Evolutionary conservation across 2,329 filamentous ascomycete genomes (phyloP), one percentile per base, ranked within the genome.

Genomic region (Cladosporium sp.): DNA sequence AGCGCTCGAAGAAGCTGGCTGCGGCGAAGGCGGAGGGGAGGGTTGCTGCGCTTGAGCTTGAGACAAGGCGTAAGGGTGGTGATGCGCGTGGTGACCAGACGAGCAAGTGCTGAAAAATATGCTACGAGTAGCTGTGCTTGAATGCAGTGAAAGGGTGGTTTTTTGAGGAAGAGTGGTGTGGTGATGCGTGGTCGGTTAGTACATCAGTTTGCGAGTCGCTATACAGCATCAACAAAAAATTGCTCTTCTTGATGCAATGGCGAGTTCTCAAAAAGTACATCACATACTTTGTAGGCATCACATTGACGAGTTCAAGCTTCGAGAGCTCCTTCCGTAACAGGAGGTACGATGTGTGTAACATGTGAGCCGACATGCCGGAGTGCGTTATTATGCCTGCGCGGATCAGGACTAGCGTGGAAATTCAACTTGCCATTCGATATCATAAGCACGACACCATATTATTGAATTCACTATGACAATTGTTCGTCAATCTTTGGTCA

Each of bases 41-140:
- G 55, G 55, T 38, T 58, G 28, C 36, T 58, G 55, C 36, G 55
- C 55, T 58, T 58, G 55, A 58, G 55, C 32, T 36, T 34, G 30
- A 36, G 28, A 24, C 55, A 18, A 58, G 55, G 55, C 30, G 24
- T 47, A 38, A 58, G 55, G 55, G 55, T 36, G 15, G 18, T 36
- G 32, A 15, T 58, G 55, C 8, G n/a, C n/a, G 12, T 36, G 55
- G 8, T 15, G 14, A 24, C 2, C 8, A 47, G n/a, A n/a, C 41
- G n/a, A 12, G n/a, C 3, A 47, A 47, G n/a, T 21, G n/a, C 12
- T 47, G 10, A 24, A 12, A 4, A 11, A 4, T 2, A 3, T 8
- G 41, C n/a, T 10, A 30, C 6, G 28, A 6, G 28, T 6, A 12
- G 41, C 11, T 12, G 41, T 7, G 6, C 7, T 11, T 47, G n/a